Percentiles rank a stretch among this genome's conserved stretches.
These are phyloP conservation scores for Rhododendron henanense DNA, from an alignment of 148 eudicot species.

Conservation along the genomic window DNA sequence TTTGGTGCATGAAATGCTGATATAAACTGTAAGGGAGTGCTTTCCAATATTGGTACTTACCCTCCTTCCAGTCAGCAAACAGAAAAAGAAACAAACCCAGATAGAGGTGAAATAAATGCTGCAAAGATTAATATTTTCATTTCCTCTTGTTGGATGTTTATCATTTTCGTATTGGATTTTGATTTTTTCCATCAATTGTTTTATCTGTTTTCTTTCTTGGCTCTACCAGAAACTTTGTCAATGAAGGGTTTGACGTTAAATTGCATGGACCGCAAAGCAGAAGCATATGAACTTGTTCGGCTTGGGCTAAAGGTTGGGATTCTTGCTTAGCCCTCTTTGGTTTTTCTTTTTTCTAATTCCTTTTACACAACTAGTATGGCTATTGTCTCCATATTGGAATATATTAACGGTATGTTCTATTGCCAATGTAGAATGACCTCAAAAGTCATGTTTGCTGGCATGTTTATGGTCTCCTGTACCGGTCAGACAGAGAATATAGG, in stretches of 20 bases:
- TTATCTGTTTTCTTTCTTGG: conserved; percentile 14
- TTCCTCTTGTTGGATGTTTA: not conserved
- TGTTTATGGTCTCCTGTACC: conserved; percentile 96
- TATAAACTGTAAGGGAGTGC: not conserved
- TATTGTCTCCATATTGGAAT: conserved; percentile 1
- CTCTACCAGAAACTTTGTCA: conserved; percentile 74
- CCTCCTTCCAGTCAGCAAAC: not conserved
- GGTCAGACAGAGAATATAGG: conserved; percentile 95
- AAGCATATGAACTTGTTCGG: conserved; percentile 97
- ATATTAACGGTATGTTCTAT: conserved; percentile 4
- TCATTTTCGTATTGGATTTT: conserved; percentile 7
- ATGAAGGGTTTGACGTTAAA: conserved; percentile 97
- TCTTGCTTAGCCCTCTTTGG: not conserved
- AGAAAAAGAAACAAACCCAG: not conserved
- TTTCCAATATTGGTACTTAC: not conserved
- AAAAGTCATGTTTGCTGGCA: conserved; percentile 99
- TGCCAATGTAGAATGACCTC: conserved; percentile 77
- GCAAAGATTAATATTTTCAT: not conserved
- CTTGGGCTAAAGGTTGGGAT: conserved; percentile 81
- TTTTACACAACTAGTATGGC: not conserved
- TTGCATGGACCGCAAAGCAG: conserved; percentile 98
- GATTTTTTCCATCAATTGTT: conserved; percentile 6
- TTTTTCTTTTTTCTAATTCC: not conserved
- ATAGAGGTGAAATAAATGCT: not conserved
- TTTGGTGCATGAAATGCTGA: not conserved